Evolutionary conservation across 2,329 filamentous ascomycete genomes (phyloP), one percentile per base, ranked within the genome.

Genomic region (Dothistroma pini): DNA sequence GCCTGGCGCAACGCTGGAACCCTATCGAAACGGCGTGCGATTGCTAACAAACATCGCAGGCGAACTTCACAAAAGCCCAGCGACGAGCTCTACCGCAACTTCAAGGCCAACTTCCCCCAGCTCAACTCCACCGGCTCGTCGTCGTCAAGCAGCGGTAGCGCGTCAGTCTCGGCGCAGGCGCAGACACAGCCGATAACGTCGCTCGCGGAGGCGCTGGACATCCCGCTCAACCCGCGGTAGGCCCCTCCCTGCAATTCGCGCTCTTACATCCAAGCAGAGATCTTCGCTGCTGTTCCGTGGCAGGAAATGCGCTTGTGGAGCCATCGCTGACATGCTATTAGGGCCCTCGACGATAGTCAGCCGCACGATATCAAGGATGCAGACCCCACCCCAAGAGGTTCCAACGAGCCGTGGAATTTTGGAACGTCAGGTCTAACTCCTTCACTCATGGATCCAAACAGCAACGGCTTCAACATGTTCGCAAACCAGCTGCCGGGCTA

Each of bases 381-480:
- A 71, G 91, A 96, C 71, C 89, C 90, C 21, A 96, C 91, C 3
- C 91, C 91, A 5, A 86, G 89, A 73, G 89, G 87, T 19, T 84
- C 89, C 48, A 87, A 89, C 70, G 92, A 97, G 68, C 86, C 84
- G 69, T 95, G 93, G 87, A 85, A 89, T 67, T 75, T 76, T 66
- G 68, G 65, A 47, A 65, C 68, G 51, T 72, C 73, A 54, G 73
- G 73, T 41, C 92, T 96, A 71, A 96, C 93, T 2, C 91, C 93
- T 4, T 95, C 92, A 22, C 81, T 96, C 60, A 84, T 97, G 72
- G 93, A 97, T 72, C 87, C 91, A 19, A 91, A 89, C 74, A 89
- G 90, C 32, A 91, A 91, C 74, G 85, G 86, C 25, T 97, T 96
- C 76, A 83, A 86, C 62, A 83, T 83, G 59, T 93, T 96, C 71